phyloP scores from a whole-genome alignment of 352 stramenopile species.

The Globisporangium lucens region DNA sequence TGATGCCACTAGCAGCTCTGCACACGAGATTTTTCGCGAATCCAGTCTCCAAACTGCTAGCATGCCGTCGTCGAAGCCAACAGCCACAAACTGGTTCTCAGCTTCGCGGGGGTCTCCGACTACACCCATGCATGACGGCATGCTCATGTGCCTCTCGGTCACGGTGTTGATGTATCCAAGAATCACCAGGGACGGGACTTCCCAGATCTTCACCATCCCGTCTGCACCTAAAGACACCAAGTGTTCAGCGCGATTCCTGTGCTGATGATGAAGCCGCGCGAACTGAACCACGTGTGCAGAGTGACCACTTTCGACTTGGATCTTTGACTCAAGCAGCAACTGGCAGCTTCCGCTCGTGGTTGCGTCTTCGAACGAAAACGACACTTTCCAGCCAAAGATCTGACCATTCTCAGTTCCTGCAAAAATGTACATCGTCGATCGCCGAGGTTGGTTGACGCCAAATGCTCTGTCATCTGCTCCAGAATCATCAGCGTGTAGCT shows the following conservation, averaged over 20 bases:
- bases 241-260: not conserved
- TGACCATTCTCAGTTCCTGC: slow-evolving; percentile 37
- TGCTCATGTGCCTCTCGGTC: slow-evolving; percentile 20
- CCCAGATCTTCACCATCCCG: slow-evolving; percentile 63
- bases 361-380: not conserved
- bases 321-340: slow-evolving; percentile 25
- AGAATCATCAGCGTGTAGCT: not conserved
- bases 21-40: slow-evolving; percentile 17
- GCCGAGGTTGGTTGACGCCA: not conserved
- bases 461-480: not conserved
- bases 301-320: slow-evolving; percentile 28
- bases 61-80: slow-evolving; percentile 58
- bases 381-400: slow-evolving; percentile 34
- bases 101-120: slow-evolving; percentile 6
- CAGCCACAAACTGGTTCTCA: slow-evolving; percentile 15
- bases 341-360: not conserved
- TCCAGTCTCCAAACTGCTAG: slow-evolving; percentile 39
- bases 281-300: slow-evolving; percentile 50
- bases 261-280: slow-evolving; percentile 8
- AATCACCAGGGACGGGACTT: slow-evolving; percentile 33
- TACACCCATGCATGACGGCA: slow-evolving; percentile 39
- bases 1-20: slow-evolving; percentile 24
- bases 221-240: slow-evolving; percentile 48
- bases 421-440: slow-evolving; percentile 21
- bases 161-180: slow-evolving; percentile 38